Evolutionary conservation across 108 stramenopile genomes (phyloP).

Genomic region (Fragilariopsis cylindrus): DNA sequence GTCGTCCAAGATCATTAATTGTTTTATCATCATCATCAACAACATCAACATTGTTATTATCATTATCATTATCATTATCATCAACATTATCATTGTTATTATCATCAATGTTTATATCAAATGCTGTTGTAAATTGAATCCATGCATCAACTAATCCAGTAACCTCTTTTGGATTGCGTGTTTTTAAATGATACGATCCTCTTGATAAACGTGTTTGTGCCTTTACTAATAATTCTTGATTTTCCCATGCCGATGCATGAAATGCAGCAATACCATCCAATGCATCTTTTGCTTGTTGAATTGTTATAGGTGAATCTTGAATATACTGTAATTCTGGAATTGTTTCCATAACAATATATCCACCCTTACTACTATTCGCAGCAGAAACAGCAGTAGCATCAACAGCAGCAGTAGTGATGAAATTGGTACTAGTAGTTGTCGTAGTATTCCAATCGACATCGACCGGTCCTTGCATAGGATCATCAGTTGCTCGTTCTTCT

Average conservation of each 20-base stretch:
- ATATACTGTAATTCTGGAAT: slow-evolving; percentile 1
- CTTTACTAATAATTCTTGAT: slow-evolving; percentile 43
- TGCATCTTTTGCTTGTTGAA: slow-evolving; percentile 45
- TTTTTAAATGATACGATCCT: slow-evolving; percentile 66
- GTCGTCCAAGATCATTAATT: slow-evolving; percentile 42
- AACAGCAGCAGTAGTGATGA: background rate
- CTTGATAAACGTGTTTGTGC: slow-evolving; percentile 34
- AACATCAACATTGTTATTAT: background rate
- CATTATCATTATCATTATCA: background rate
- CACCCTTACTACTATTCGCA: slow-evolving; percentile 18
- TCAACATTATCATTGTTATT: background rate
- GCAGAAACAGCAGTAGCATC: background rate
- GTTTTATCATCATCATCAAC: background rate
- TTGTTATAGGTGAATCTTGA: slow-evolving; percentile 1
- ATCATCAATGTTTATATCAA: slow-evolving; percentile 5
- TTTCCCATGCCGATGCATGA: slow-evolving; percentile 75
- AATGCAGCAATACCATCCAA: slow-evolving; percentile 61
- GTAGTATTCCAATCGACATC: slow-evolving; percentile 7
- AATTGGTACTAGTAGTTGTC: background rate
- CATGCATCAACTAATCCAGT: slow-evolving; percentile 52
- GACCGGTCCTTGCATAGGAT: slow-evolving; percentile 12
- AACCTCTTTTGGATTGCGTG: slow-evolving; percentile 74
- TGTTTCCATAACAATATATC: slow-evolving; percentile 43
- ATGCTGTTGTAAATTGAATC: slow-evolving; percentile 51
- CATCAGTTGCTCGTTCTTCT: slow-evolving; percentile 47